Percentiles rank a stretch among this genome's conserved stretches.
phyloP scores from a whole-genome alignment of 441 rosid genomes.

The Populus hybrid region DNA sequence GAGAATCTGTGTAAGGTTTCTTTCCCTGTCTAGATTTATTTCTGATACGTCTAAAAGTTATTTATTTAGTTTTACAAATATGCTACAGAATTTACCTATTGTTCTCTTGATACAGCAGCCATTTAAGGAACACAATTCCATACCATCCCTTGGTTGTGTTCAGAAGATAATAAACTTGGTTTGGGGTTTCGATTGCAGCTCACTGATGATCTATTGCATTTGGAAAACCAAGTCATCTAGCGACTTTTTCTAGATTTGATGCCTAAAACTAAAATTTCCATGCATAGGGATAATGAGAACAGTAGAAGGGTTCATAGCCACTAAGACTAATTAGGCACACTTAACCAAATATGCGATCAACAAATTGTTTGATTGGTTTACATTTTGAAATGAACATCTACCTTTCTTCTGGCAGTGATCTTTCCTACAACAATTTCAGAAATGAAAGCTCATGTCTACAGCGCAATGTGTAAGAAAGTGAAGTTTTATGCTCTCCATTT shows the following conservation, averaged over 20 bases:
- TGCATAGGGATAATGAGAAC: no score
- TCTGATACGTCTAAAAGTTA: not conserved
- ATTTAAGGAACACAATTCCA: no score
- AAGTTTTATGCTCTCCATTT: not conserved
- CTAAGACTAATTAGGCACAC: not conserved
- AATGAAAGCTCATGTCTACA: not conserved
- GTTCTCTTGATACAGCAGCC: not conserved
- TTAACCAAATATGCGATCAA: not conserved
- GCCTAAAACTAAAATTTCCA: no score
- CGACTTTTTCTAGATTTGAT: no score
- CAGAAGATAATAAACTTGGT: no score
- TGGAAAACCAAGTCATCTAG: no score
- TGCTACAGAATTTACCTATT: not conserved
- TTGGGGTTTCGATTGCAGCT: no score
- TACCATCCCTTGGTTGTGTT: no score
- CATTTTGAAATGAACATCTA: no score
- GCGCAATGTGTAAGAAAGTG: slow-evolving; percentile 24
- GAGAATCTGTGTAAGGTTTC: slow-evolving; percentile 36
- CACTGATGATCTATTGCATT: not conserved
- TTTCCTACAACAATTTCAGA: no score
- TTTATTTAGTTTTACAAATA: not conserved
- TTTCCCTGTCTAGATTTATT: slow-evolving; percentile 1
- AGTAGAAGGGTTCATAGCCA: no score
- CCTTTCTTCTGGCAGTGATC: no score
- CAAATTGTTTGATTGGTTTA: not conserved